A percentile compares a stretch with the other conserved stretches of the same genome.
phyloP scores from a whole-genome alignment of 2,329 filamentous ascomycete species.

The Clarireedia sp. region DNA sequence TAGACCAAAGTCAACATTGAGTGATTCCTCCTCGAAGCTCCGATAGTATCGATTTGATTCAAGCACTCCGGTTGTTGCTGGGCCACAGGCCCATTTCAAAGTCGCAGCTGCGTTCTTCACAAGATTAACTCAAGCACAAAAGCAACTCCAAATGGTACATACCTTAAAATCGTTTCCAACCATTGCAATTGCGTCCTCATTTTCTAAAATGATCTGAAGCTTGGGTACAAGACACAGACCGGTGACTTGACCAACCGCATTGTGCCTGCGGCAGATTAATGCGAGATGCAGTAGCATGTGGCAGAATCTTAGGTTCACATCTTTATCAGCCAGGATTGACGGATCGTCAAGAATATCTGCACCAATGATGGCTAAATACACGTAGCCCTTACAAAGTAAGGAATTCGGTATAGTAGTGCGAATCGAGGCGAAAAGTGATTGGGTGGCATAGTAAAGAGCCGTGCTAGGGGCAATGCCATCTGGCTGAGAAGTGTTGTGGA shows the following conservation, averaged over 20 bases:
- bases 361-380: constrained; percentile 22
- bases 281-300: constrained; percentile 21
- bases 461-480: constrained; percentile 11
- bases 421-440: constrained; percentile 19
- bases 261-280: constrained; percentile 18
- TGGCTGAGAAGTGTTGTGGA: not conserved
- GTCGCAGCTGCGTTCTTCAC: constrained; percentile 16
- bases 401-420: constrained; percentile 13
- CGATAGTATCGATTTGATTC: not conserved
- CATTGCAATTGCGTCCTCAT: constrained; percentile 3
- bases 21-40: constrained; percentile 19
- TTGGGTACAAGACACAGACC: constrained; percentile 20
- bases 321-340: constrained; percentile 12
- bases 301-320: constrained; percentile 14
- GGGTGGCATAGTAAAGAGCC: constrained; percentile 18
- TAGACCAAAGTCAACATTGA: constrained; percentile 20
- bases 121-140: constrained; percentile 11
- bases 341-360: constrained; percentile 20
- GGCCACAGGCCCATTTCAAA: constrained; percentile 19
- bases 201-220: constrained; percentile 11
- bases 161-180: constrained; percentile 25
- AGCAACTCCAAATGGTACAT: not conserved
- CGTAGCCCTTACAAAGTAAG: constrained; percentile 28
- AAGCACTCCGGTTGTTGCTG: not conserved
- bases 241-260: constrained; percentile 18